phyloP scores from a whole-genome alignment of 345 rosid genomes.

The Syzygium aromaticum region DNA sequence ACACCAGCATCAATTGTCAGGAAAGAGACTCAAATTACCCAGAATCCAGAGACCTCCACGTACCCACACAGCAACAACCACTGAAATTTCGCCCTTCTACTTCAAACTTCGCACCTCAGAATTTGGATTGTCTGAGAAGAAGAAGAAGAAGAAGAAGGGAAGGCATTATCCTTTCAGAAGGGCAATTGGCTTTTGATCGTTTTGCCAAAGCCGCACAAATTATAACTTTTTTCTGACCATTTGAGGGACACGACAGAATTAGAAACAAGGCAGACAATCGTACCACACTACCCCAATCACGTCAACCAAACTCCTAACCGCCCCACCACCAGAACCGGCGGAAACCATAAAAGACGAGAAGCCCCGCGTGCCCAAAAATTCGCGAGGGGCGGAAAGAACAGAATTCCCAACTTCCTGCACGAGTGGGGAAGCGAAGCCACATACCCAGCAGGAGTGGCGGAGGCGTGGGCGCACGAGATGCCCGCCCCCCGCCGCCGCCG shows the following conservation, averaged over 20 bases:
- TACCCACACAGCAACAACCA: neutral
- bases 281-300: neutral
- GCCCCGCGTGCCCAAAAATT: neutral
- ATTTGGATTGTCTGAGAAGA: neutral
- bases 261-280: neutral
- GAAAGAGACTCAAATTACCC: neutral
- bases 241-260: neutral
- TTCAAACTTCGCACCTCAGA: neutral
- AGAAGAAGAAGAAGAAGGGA: neutral
- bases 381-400: neutral
- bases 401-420: neutral
- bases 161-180: neutral
- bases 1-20: neutral
- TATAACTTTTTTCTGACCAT: neutral
- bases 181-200: neutral
- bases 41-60: neutral
- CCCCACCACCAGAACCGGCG: neutral
- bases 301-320: neutral
- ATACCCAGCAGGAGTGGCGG: conserved; percentile 41
- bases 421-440: neutral
- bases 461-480: conserved; percentile 21
- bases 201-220: neutral
- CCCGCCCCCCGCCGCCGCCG: neutral
- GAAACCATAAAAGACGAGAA: too few relatives aligned
- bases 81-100: neutral